Base-by-base conservation (phyloP, 2,329 filamentous ascomycete genomes). In the Triangularia setosa region DNA sequence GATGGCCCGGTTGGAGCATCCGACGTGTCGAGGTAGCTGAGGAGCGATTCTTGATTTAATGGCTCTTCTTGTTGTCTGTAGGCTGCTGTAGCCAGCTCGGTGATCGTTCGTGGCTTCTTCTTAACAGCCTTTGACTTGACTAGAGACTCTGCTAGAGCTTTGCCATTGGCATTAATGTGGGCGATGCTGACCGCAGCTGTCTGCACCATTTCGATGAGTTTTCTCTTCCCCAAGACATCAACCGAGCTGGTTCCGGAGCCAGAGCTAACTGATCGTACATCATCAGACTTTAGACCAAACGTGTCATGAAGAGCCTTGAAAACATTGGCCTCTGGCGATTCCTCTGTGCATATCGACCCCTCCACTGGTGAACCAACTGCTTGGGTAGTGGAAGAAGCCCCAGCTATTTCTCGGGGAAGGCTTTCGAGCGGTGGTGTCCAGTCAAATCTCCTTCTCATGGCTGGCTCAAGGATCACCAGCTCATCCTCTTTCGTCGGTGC, bases 51-150 rank as follows among this genome's bases (percentile, higher is more conserved):
- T 9, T 73, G 67, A 9, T 65, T 67, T 14, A 58, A n/a, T 1
- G 30, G 74, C 54, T 67, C 72, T 3, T 75, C 73, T 2, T 77
- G 73, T 24, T 78, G 74, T 12, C 73, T 73, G 72, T 93, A 95
- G 4, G 87, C 86, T 12, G 90, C 88, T 1, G 88, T 94, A 11
- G 91, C 90, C 58, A 91, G 78, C 48, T 87, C 90, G 0, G 92
- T 96, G 63, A 96, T 88, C 0, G 92, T 96, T 48, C 86, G 87
- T 0, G 87, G 77, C 74, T 90, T 93, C 76, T 90, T 92, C 75
- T 86, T 87, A 3, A 82, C 77, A 4, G 80, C 79, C 68, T 86
- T 89, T 23, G 76, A 73, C 72, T 84, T 86, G 1, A 71, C 67
- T 0, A 77, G 77, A 1, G 76, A 75, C 18, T 71, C 74, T 53